These are phyloP conservation scores for Tephrocybe sp. DNA, from an alignment of 768 basidiomycete species.

Conservation along the genomic window DNA sequence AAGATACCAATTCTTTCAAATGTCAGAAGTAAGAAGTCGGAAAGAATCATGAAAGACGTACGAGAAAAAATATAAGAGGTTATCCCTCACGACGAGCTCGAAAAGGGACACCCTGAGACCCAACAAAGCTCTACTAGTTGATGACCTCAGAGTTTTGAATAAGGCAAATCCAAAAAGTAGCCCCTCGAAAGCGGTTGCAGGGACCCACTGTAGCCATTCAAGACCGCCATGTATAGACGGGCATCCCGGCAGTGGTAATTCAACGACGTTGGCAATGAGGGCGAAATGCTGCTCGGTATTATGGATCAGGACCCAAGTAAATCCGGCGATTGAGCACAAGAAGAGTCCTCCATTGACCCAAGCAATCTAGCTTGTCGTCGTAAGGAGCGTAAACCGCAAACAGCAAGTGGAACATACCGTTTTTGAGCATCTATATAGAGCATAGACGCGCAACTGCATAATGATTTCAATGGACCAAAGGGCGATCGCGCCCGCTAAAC, in stretches of 20 bases:
- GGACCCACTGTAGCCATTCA: conserved; percentile 12
- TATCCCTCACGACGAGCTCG: conserved; percentile 36
- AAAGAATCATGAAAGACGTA: conserved; percentile 16
- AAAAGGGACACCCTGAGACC: conserved; percentile 28
- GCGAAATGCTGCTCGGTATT: conserved; percentile 33
- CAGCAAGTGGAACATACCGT: conserved; percentile 23
- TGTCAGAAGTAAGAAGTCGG: neutral
- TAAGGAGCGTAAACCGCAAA: neutral
- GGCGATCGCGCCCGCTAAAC: conserved; percentile 40
- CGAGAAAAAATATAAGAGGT: conserved; percentile 33
- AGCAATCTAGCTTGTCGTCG: conserved; percentile 29
- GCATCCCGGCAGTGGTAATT: conserved; percentile 31
- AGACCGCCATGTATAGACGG: conserved; percentile 5
- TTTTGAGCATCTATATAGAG: conserved; percentile 37
- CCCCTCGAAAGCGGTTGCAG: conserved; percentile 32
- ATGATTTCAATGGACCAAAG: conserved; percentile 49
- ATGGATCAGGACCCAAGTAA: conserved; percentile 37
- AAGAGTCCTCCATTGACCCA: conserved; percentile 38
- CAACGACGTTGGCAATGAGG: conserved; percentile 32
- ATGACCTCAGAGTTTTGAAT: conserved; percentile 29
- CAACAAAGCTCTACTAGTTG: conserved; percentile 20
- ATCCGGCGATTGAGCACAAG: conserved; percentile 35
- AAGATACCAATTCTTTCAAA: conserved; percentile 33
- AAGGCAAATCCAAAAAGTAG: conserved; percentile 40
- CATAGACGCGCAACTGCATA: conserved; percentile 47